Base-by-base conservation (phyloP, 257 asterid species). In the Solanum clarkiae region DNA sequence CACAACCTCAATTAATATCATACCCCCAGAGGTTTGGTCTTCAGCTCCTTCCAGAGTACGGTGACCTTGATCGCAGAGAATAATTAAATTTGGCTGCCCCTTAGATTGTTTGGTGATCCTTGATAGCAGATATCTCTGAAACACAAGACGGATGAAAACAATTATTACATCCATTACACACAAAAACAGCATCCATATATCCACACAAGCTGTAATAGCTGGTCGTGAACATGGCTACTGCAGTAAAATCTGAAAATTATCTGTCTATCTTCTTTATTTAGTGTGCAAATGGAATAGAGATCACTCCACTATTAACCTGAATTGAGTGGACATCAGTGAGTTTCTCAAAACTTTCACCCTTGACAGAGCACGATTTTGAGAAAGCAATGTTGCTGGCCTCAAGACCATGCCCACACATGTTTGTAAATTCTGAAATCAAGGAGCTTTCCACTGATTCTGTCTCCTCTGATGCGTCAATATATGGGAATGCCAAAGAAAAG, bases 401-500 rank as follows among this genome's bases (percentile, higher is more conserved):
- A 42, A 85, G 60, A 83, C 88, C 90, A 84, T 89, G 90, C 89
- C 92, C 94, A 87, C 99, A 95, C 62, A 90, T 80, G 81, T 91
- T 91, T 57, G 92, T 88, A 88, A 97, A 92, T 87, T 92, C 97
- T 88, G 97, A 91, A 87, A 97, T 87, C 90, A 97, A 85, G 79
- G 94, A 92, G 88, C 86, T 91, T 80, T 93, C 99, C 71, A 94
- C 86, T 17, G 98, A 88, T 82, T 84, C 90, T 63, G 89, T 86
- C 84, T 90, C 95, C 85, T 92, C 94, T 29, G 93, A 92, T 65
- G 95, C 89, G 86, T 92, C 91, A 49, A 95, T 86, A 74, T 93
- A 97, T 14, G 99, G 99, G 87, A 92, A 97, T 68, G 97, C 98
- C 86, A 95, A 60, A 65, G 99, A 97, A 88, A 87, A 92, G 88